Evolutionary conservation across 768 basidiomycete genomes (phyloP).

Genomic region (Auricularia sp.): DNA sequence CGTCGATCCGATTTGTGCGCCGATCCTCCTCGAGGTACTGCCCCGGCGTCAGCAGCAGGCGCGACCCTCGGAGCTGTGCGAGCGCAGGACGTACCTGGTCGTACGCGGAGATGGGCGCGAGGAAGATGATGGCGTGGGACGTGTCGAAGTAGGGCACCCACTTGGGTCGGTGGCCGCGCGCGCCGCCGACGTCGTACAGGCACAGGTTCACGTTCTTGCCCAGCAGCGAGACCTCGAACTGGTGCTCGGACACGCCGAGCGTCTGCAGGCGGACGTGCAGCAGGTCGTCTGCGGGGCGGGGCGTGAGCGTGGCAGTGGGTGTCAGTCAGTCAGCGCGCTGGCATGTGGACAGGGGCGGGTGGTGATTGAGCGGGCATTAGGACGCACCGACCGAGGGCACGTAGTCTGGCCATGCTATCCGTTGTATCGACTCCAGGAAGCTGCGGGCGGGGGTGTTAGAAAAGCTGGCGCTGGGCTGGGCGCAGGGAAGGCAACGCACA

Average conservation of each 20-base stretch:
- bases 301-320: not conserved
- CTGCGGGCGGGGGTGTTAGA: slow-evolving; percentile 26
- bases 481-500: slow-evolving; percentile 37
- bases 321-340: slow-evolving; percentile 6
- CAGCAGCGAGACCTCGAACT: slow-evolving; percentile 55
- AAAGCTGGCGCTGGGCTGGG: not conserved
- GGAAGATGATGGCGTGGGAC: slow-evolving; percentile 76
- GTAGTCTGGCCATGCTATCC: slow-evolving; percentile 62
- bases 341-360: slow-evolving; percentile 6
- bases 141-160: slow-evolving; percentile 80
- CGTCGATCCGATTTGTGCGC: slow-evolving; percentile 68
- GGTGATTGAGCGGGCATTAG: not conserved
- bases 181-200: slow-evolving; percentile 77
- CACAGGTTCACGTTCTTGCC: slow-evolving; percentile 64
- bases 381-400: slow-evolving; percentile 54
- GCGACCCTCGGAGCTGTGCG: not conserved
- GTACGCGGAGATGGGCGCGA: slow-evolving; percentile 79
- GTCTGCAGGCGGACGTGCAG: slow-evolving; percentile 74
- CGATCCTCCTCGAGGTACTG: slow-evolving; percentile 79
- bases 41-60: slow-evolving; percentile 3
- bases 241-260: slow-evolving; percentile 67
- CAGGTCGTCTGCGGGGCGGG: slow-evolving; percentile 48
- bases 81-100: slow-evolving; percentile 51
- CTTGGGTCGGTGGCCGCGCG: slow-evolving; percentile 66
- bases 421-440: slow-evolving; percentile 55